phyloP scores from a whole-genome alignment of 148 eudicot species.

The Vaccinium darrowii region DNA sequence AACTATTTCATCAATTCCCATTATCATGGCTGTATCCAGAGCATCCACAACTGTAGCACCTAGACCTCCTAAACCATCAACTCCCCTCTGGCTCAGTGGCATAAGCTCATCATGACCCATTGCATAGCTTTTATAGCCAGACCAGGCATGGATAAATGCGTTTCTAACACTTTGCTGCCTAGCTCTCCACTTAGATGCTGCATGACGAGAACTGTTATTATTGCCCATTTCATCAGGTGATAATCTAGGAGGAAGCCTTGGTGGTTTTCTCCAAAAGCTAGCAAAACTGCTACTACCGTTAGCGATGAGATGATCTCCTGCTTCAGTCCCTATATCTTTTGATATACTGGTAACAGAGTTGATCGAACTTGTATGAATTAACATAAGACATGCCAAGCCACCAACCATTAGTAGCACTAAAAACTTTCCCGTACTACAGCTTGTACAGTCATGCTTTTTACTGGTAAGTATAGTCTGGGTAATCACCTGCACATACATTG shows the following conservation, averaged over 20 bases:
- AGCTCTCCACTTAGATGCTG: constrained; percentile 52
- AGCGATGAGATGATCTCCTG: constrained; percentile 32
- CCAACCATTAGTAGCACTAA: constrained; percentile 58
- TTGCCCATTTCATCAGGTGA: constrained; percentile 77
- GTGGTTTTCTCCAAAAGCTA: constrained; percentile 64
- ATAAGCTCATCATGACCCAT: constrained; percentile 95
- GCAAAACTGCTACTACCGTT: constrained; percentile 39
- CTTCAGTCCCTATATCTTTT: constrained; percentile 27
- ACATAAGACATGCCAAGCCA: constrained; percentile 68
- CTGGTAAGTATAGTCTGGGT: constrained; percentile 47
- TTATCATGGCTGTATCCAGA: constrained; percentile 92
- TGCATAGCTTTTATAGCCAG: constrained; percentile 73
- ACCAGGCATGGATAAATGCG: constrained; percentile 95
- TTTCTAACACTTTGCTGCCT: constrained; percentile 66
- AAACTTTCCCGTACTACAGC: constrained; percentile 82
- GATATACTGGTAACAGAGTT: constrained; percentile 28
- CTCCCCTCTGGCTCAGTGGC: constrained; percentile 78
- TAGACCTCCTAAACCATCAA: constrained; percentile 89
- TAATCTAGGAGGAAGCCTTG: constrained; percentile 81
- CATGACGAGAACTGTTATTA: constrained; percentile 34
- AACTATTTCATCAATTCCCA: constrained; percentile 77
- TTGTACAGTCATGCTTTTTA: constrained; percentile 60
- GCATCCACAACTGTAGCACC: constrained; percentile 97
- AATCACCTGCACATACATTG: constrained; percentile 49
- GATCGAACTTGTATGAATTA: constrained; percentile 43